Base-by-base conservation (phyloP, 495 filamentous ascomycete species). In the Penicillium arizonense region DNA sequence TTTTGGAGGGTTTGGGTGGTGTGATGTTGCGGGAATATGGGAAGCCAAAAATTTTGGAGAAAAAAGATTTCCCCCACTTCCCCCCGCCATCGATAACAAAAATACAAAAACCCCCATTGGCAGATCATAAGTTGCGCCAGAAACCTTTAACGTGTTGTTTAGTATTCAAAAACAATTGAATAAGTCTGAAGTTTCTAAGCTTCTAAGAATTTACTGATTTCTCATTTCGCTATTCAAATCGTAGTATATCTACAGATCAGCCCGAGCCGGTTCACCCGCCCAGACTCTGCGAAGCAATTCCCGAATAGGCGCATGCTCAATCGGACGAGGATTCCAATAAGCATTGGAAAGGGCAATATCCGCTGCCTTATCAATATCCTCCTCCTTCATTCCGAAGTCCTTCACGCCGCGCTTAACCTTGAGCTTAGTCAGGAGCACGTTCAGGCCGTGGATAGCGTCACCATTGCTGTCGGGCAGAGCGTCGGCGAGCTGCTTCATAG, bases 231-330 rank as follows among this genome's bases (percentile, higher is more conserved):
- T n/a, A 21, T 30, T 34, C 35, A 38, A 28, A 11, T 0, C 0
- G 30, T 2, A n/a, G 14, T 13, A 43, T 47, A 63, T 56, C 65
- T 75, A 86, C 61, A 86, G 53, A 64, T 87, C 77, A 14, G 76
- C 77, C 45, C 70, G 74, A 16, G 85, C 85, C 21, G 75, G 74
- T 61, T 89, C 84, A n/a, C 84, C 86, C 40, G 82, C 83, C 81
- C 82, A 89, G 11, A 84, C 83, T 42, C 85, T 69, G 44, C 85
- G 72, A 47, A 87, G 82, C 58, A 87, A 62, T 67, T 89, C 86
- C 36, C 81, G 76, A 52, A 87, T 79, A 1, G 73, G 78, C 0
- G 59, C 73, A 23, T 74, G 77, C 68, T 84, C 81, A 44, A 87
- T 72, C 13, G 66, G 64, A 37, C 84, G 65, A 14, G 86, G 85